A percentile compares a stretch with the other conserved stretches of the same genome.
These are phyloP conservation scores for Glycyrrhiza uralensis DNA, from an alignment of 306 rosid species.

Conservation along the genomic window DNA sequence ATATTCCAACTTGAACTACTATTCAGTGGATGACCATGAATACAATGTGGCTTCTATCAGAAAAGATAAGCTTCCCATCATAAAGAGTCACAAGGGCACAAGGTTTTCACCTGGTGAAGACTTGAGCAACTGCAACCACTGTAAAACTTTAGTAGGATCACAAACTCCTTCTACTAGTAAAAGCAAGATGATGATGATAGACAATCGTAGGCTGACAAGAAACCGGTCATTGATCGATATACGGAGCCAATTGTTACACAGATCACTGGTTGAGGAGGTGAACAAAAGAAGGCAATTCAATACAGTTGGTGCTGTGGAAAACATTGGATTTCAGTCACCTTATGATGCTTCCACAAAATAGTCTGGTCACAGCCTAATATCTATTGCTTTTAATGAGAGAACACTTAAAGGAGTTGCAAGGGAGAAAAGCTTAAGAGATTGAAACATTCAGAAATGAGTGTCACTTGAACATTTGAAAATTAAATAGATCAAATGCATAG, in stretches of 20 bases:
- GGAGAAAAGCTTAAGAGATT: conserved; percentile 10
- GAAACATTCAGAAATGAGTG: conserved; percentile 19
- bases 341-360: conserved; percentile 41
- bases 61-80: conserved; percentile 39
- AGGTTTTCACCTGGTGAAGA: conserved; percentile 52
- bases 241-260: conserved; percentile 68
- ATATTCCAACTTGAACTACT: conserved; percentile 64
- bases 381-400: neutral
- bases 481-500: neutral
- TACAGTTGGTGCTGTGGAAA: conserved; percentile 79
- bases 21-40: conserved; percentile 51
- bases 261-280: conserved; percentile 81
- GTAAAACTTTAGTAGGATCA: conserved; percentile 33
- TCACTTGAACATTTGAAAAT: neutral
- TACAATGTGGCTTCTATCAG: conserved; percentile 21
- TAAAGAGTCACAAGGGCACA: conserved; percentile 49
- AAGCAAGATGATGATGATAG: conserved; percentile 40
- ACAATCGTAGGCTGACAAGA: conserved; percentile 48
- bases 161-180: conserved; percentile 36
- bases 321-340: conserved; percentile 80
- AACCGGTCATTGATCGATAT: conserved; percentile 71
- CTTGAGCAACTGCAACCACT: conserved; percentile 30
- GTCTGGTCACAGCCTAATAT: conserved; percentile 16
- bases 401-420: conserved; percentile 29
- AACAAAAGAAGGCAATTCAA: conserved; percentile 61